These are phyloP conservation scores for Ceratocystis ficicola DNA, from an alignment of 2,329 filamentous ascomycete species.

Conservation along the genomic window DNA sequence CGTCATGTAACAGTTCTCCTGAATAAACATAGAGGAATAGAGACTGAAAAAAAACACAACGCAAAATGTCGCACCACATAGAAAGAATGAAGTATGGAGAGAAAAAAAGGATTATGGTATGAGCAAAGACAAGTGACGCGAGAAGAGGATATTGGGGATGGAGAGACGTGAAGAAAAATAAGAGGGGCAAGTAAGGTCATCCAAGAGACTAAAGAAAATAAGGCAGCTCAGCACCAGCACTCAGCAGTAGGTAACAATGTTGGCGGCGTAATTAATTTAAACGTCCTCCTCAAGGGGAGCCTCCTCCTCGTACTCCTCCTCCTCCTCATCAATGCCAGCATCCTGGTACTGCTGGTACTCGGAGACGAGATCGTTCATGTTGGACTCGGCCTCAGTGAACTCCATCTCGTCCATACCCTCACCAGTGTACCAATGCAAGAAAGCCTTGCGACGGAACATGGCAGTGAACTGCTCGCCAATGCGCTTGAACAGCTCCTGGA, in stretches of 20 bases:
- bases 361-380: slow-evolving; percentile 99
- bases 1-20: slow-evolving; percentile 24
- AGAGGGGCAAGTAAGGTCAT: slow-evolving; percentile 17
- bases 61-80: slow-evolving; percentile 13
- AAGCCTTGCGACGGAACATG: slow-evolving; percentile 99
- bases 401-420: slow-evolving; percentile 99
- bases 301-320: slow-evolving; percentile 92
- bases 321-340: slow-evolving; percentile 89
- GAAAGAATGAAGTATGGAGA: slow-evolving; percentile 9
- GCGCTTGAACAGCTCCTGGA: slow-evolving; percentile 99
- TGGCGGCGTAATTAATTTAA: slow-evolving; percentile 28
- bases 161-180: slow-evolving; percentile 14
- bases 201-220: slow-evolving; percentile 21
- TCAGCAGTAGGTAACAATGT: slow-evolving; percentile 2
- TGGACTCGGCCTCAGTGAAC: slow-evolving; percentile 99
- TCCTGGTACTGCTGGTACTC: slow-evolving; percentile 99
- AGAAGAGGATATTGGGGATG: slow-evolving; percentile 12
- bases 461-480: slow-evolving; percentile 98
- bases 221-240: slow-evolving; percentile 9
- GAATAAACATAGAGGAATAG: slow-evolving; percentile 23
- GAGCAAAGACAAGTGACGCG: slow-evolving; percentile 22
- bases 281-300: slow-evolving; percentile 60
- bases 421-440: slow-evolving; percentile 99
- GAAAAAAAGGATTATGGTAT: slow-evolving; percentile 23
- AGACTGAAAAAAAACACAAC: slow-evolving; percentile 19